Evolutionary conservation across 78 protist genomes (phyloP).

Genomic region (Pigoraptor vietnamica): DNA sequence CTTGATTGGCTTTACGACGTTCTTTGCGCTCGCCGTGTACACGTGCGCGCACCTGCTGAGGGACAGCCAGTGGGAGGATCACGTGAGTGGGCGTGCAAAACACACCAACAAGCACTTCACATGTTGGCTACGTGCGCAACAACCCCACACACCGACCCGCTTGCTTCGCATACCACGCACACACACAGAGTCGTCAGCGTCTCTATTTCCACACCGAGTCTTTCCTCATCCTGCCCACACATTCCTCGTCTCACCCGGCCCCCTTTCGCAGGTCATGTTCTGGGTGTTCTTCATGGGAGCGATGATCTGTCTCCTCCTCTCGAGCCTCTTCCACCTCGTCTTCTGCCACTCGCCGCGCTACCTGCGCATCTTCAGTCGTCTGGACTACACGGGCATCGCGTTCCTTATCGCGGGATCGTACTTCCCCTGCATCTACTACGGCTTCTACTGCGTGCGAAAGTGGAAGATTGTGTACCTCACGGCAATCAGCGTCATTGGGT

Average conservation of each 20-base stretch:
- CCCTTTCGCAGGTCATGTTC: background rate
- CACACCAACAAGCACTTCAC: too few species aligned
- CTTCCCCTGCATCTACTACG: constrained; percentile 16
- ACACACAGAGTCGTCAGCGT: too few species aligned
- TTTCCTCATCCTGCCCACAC: background rate
- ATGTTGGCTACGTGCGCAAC: too few species aligned
- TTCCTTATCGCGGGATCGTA: constrained; percentile 9
- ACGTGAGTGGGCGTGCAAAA: background rate
- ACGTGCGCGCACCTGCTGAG: background rate
- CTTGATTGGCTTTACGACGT: background rate
- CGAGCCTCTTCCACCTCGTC: constrained; percentile 13
- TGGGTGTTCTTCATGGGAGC: background rate
- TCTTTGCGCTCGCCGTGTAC: background rate
- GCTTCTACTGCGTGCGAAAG: constrained; percentile 1
- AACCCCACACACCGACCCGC: background rate
- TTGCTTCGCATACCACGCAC: too few species aligned
- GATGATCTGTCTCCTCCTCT: background rate
- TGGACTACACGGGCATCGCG: constrained; percentile 28
- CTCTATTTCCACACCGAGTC: too few species aligned
- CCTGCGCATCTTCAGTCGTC: background rate
- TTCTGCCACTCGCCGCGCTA: constrained; percentile 12
- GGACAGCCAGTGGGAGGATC: background rate
- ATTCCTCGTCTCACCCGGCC: background rate
- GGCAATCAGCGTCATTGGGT: background rate
- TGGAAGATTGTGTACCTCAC: background rate